Percentiles rank a stretch among this genome's conserved stretches.
Conservation (phyloP, 441 rosid species). For the Codiaeum variegatum region DNA sequence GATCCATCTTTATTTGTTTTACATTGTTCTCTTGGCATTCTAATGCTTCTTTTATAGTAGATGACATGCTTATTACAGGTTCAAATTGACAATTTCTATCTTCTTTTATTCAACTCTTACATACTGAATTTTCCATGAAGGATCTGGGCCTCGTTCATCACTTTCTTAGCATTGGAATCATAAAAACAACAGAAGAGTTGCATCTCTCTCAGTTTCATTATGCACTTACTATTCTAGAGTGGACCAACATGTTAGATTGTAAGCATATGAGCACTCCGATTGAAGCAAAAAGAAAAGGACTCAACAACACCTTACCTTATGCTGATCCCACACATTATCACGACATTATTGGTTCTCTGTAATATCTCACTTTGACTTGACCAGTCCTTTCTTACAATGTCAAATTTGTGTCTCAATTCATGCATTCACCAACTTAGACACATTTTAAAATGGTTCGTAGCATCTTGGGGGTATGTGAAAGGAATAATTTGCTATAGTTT, state of each 20-base stretch:
- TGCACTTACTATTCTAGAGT: neutral
- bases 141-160: neutral
- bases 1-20: slow-evolving; percentile 5
- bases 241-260: neutral
- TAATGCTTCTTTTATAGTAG: neutral
- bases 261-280: no score
- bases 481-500: neutral
- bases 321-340: no score
- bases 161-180: neutral
- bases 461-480: neutral
- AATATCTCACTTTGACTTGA: neutral
- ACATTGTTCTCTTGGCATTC: neutral
- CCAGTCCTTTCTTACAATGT: neutral
- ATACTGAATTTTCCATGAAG: no score
- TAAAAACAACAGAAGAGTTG: neutral
- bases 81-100: neutral
- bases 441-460: neutral
- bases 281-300: no score
- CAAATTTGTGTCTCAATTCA: neutral
- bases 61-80: neutral
- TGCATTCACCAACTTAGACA: neutral
- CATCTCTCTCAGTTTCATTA: no score
- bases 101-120: neutral
- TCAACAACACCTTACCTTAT: no score
- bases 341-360: neutral